Conservation (phyloP, 768 basidiomycete genomes). For the Brasilioporus rufonigricans region DNA sequence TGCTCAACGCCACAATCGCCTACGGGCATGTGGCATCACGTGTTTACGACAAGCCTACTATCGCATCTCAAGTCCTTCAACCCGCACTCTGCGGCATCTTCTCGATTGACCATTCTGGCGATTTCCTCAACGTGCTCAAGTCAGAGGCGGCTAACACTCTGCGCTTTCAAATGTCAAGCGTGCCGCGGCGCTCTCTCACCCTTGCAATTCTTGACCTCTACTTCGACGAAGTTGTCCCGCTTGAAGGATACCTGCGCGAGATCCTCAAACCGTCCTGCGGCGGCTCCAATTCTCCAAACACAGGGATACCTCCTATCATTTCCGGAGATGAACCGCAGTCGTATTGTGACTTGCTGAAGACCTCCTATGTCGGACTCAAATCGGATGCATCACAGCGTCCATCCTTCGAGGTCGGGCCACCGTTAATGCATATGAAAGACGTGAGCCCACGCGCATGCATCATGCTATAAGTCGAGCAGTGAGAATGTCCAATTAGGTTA, state of each 20-base stretch:
- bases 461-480: no score
- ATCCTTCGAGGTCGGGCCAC: conserved; percentile 32
- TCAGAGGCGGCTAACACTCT: neutral
- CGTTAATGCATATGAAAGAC: conserved; percentile 53
- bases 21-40: neutral
- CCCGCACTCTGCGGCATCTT: neutral
- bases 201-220: conserved; percentile 41
- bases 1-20: no score
- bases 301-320: conserved; percentile 2
- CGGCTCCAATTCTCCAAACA: conserved; percentile 9
- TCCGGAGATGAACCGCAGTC: conserved; percentile 22
- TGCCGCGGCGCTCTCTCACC: conserved; percentile 15
- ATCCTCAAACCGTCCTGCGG: conserved; percentile 28
- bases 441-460: conserved; percentile 32
- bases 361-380: conserved; percentile 45
- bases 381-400: conserved; percentile 18
- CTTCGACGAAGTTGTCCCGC: conserved; percentile 39
- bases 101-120: neutral
- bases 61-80: neutral
- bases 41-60: neutral
- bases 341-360: conserved; percentile 41
- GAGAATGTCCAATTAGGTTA: conserved; percentile 40
- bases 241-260: conserved; percentile 39
- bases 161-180: conserved; percentile 1
- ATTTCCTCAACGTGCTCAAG: neutral